A percentile compares a stretch with the other conserved stretches of the same genome.
Evolutionary conservation across 768 basidiomycete species (phyloP).

Genomic region (Nidula microcarpa): DNA sequence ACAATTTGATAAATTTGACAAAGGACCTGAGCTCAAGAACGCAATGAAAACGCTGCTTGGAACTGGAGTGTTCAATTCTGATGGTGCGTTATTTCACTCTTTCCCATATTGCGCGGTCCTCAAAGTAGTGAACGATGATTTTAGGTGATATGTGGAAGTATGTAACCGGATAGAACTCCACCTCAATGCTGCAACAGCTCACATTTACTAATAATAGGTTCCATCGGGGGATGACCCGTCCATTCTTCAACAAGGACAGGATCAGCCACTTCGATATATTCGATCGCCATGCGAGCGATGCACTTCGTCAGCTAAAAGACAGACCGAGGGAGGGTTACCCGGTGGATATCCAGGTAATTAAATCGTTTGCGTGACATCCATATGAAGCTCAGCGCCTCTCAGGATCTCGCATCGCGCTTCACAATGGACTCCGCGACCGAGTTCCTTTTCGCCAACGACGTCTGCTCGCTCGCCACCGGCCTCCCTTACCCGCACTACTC

Average conservation of each 20-base stretch:
- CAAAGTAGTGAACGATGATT: not conserved
- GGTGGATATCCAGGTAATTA: constrained; percentile 49
- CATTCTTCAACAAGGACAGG: constrained; percentile 54
- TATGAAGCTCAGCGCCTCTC: not conserved
- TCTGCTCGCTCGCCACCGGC: constrained; percentile 41
- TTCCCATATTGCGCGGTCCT: not conserved
- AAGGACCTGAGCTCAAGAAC: not conserved
- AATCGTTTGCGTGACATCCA: not conserved
- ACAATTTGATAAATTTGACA: not conserved
- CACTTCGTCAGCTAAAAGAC: constrained; percentile 35
- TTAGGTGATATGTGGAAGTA: constrained; percentile 59
- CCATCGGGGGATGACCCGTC: constrained; percentile 57
- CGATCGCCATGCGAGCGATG: constrained; percentile 44
- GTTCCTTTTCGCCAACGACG: constrained; percentile 51
- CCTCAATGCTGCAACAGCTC: not conserved
- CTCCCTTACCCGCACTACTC: constrained; percentile 43
- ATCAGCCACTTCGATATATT: constrained; percentile 57
- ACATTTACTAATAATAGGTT: constrained; percentile 30
- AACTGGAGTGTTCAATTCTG: constrained; percentile 57
- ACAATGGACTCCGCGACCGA: constrained; percentile 58
- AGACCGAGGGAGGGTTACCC: constrained; percentile 43
- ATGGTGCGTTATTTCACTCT: constrained; percentile 27
- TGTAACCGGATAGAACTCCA: constrained; percentile 4
- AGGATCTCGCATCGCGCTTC: constrained; percentile 55
- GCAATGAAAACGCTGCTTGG: constrained; percentile 32